Base-by-base conservation (phyloP, 192 early-diverging fungal genomes). In the Entomortierella parvispora region DNA sequence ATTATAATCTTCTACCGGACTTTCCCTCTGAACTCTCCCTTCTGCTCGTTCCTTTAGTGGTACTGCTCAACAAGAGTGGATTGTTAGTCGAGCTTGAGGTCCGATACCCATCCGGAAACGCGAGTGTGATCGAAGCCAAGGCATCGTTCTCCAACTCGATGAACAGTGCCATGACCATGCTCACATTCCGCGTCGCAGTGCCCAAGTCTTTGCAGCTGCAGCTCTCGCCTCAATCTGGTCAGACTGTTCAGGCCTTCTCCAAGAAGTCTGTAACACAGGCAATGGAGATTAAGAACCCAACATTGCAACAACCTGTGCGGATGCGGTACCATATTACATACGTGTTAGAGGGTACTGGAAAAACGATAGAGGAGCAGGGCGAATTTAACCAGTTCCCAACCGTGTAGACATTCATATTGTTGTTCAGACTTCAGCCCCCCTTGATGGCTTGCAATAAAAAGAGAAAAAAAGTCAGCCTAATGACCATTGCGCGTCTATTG, bases 141-240 rank as follows among this genome's bases (percentile, higher is more conserved):
- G 85, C 83, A 3, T 67, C 60, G 14, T 86, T 86, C 43, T 84
- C 85, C 25, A 86, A 84, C 40, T 48, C 68, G 0, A 58, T 79
- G 2, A 81, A 68, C 34, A 80, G 76, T 20, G 58, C 82, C 14
- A 81, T 86, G 82, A 68, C 80, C 8, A 59, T 45, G 3, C 29
- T 86, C 44, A 82, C 67, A 28, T 71, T 86, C 47, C 67, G 76
- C 8, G 58, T 86, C 10, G 85, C 85, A 3, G 82, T 78, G 18
- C 85, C 85, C 20, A 86, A 84, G 80, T 81, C 67, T 37, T 74
- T 86, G 68, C 82, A 84, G 63, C 33, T 86, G 58, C 71, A 80
- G 22, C 70, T 86, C 58, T 75, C 84, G 33, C 55, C 81, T 17
- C 83, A 84, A 44, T 79, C 85, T 29, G 78, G 80, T 2, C 71